Evolutionary conservation across 306 rosid species (phyloP), one percentile per base, ranked within the genome.

Genomic region (Lupinus albus): DNA sequence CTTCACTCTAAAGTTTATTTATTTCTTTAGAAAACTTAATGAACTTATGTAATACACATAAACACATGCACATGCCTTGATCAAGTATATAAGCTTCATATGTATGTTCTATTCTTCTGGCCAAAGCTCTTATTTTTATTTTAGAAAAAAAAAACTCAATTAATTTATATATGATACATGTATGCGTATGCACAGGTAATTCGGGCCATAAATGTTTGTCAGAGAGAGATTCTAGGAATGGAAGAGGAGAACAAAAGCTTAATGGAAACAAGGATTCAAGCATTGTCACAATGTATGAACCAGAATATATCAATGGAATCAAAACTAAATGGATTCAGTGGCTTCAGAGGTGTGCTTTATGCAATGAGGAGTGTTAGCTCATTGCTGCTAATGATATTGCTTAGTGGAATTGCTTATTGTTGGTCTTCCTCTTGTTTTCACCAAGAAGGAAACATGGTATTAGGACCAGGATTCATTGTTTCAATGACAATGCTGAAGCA

Each of bases 301-400:
- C 81, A 74, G 18, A 80, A 62, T 73, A 48, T 79, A 4, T 82
- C 80, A 0, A 54, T 68, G 44, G 84, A 79, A 67, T 90, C 95
- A 8, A 90, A 79, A 70, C 55, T 81, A 12, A 90, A 87, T 25
- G 96, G 91, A n/a, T 90, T 87, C 74, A 85, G 78, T 46, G 96
- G 96, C 11, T 90, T 90, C 30, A 39, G 96, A 25, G 96, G 95
- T 2, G 91, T 87, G 46, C 89, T 90, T 2, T 82, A 82, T 10
- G 95, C 96, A 76, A 83, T 90, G 88, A 82, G 89, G 73, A 87
- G 74, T 49, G 83, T 90, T 0, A 83, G 85, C 39, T 87, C 96
- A 14, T 50, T 90, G 78, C 89, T 90, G 10, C 47, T 90, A 75
- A 76, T 84, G 85, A 87, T 90, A 15, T 68, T 90, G 28, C 80